Percentiles rank a stretch among this genome's conserved stretches.
phyloP scores from a whole-genome alignment of 805 yeast species.

The Sugiyamaella smithiae region DNA sequence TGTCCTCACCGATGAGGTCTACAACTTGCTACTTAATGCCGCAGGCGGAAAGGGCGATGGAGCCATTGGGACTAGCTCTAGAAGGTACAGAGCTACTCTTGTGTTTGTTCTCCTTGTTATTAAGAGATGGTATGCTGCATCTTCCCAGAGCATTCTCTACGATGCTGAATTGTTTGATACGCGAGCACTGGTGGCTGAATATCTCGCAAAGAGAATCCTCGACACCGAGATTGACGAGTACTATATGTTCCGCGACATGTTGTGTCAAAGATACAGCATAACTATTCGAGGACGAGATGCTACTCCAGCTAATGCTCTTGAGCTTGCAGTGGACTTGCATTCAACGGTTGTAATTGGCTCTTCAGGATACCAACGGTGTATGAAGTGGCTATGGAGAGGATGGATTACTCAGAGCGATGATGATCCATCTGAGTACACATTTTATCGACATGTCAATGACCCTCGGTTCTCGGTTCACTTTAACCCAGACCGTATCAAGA shows the following conservation, averaged over 20 bases:
- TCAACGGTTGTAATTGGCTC: slow-evolving; percentile 73
- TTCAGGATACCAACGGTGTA: slow-evolving; percentile 79
- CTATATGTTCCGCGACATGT: slow-evolving; percentile 63
- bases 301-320: slow-evolving; percentile 71
- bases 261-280: slow-evolving; percentile 71
- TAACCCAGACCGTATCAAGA: slow-evolving; percentile 77
- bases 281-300: slow-evolving; percentile 60
- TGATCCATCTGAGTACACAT: slow-evolving; percentile 66
- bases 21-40: slow-evolving; percentile 62
- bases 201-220: slow-evolving; percentile 65
- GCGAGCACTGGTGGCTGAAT: slow-evolving; percentile 69
- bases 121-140: slow-evolving; percentile 71
- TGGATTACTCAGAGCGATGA: slow-evolving; percentile 77
- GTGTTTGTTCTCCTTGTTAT: slow-evolving; percentile 72
- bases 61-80: slow-evolving; percentile 49
- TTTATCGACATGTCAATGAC: slow-evolving; percentile 59
- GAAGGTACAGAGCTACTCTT: slow-evolving; percentile 62
- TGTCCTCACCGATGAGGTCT: slow-evolving; percentile 55
- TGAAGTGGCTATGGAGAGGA: slow-evolving; percentile 90
- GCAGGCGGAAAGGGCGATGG: slow-evolving; percentile 79
- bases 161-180: slow-evolving; percentile 62
- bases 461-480: slow-evolving; percentile 60
- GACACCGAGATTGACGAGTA: slow-evolving; percentile 49
- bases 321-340: slow-evolving; percentile 83
- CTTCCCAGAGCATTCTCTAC: slow-evolving; percentile 57